A percentile compares a stretch with the other conserved stretches of the same genome.
Conservation (phyloP, 106 monocot species). For the Posidonia australis region DNA sequence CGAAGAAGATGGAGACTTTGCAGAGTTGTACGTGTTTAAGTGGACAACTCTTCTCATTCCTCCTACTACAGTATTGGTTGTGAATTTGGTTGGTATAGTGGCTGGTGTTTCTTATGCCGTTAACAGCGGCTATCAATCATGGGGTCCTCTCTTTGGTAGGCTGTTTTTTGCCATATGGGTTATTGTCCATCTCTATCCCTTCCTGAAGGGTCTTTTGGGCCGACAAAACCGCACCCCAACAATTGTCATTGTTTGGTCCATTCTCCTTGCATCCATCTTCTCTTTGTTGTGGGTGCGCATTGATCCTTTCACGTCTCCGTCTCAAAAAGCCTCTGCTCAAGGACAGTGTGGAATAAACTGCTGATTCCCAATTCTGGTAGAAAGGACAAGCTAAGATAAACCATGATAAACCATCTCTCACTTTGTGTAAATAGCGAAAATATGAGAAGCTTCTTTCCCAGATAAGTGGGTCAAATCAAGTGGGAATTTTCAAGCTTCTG, state of each 20-base stretch:
- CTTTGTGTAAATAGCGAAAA: no score
- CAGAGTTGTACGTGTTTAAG: constrained; percentile 77
- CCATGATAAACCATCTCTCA: no score
- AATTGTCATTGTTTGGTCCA: constrained; percentile 83
- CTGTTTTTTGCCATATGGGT: constrained; percentile 92
- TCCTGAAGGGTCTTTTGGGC: constrained; percentile 91
- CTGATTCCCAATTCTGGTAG: constrained; percentile 12
- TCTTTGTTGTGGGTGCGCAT: constrained; percentile 91
- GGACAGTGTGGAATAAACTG: constrained; percentile 76
- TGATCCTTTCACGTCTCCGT: constrained; percentile 50
- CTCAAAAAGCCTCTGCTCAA: constrained; percentile 47
- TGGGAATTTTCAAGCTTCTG: no score
- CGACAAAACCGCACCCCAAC: constrained; percentile 87
- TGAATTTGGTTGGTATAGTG: constrained; percentile 74
- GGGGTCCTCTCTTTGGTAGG: constrained; percentile 85
- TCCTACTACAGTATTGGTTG: constrained; percentile 62
- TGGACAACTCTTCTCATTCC: constrained; percentile 88
- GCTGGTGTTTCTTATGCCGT: constrained; percentile 77
- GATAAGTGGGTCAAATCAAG: no score
- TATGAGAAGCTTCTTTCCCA: no score
- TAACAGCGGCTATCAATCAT: constrained; percentile 68
- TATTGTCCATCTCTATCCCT: constrained; percentile 83
- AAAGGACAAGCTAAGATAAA: background rate
- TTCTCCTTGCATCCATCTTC: constrained; percentile 79
- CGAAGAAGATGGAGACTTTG: constrained; percentile 55